Percentiles rank a stretch among this genome's conserved stretches.
Conservation (phyloP, 2,329 filamentous ascomycete genomes). For the Colletotrichum zoysiae region DNA sequence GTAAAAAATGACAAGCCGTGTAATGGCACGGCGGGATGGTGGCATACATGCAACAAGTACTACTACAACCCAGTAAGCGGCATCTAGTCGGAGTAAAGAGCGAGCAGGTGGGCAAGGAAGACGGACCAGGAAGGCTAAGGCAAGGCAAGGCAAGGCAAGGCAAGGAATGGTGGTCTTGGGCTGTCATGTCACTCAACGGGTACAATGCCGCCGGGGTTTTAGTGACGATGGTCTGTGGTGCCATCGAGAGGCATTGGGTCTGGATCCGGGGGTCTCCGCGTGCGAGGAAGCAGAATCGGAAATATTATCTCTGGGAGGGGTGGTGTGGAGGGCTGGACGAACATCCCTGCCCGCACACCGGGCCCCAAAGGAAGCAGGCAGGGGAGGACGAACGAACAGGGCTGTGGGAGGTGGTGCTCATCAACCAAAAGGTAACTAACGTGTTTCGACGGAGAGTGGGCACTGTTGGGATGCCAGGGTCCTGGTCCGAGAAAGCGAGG, state of each 20-base stretch:
- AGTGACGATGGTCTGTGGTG: slow-evolving; percentile 52
- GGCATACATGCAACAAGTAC: slow-evolving; percentile 25
- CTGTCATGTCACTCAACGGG: slow-evolving; percentile 47
- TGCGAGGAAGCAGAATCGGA: slow-evolving; percentile 59
- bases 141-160: slow-evolving; percentile 43
- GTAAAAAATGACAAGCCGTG: slow-evolving; percentile 28
- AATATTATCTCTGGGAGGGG: slow-evolving; percentile 59
- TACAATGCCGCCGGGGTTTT: slow-evolving; percentile 48
- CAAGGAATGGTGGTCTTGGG: slow-evolving; percentile 49
- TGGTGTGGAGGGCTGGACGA: slow-evolving; percentile 47
- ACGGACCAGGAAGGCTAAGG: slow-evolving; percentile 45
- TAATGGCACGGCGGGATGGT: slow-evolving; percentile 36
- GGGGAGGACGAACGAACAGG: slow-evolving; percentile 53
- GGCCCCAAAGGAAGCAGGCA: slow-evolving; percentile 48
- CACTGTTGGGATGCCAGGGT: slow-evolving; percentile 44
- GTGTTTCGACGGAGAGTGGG: slow-evolving; percentile 56
- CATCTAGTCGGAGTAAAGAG: slow-evolving; percentile 38
- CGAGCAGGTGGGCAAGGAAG: slow-evolving; percentile 44
- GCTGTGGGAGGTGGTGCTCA: slow-evolving; percentile 50
- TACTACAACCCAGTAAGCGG: slow-evolving; percentile 14
- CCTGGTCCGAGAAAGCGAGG: slow-evolving; percentile 35
- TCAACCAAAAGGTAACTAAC: slow-evolving; percentile 56
- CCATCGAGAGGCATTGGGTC: slow-evolving; percentile 36
- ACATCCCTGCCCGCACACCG: slow-evolving; percentile 47
- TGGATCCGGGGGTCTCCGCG: slow-evolving; percentile 58